Conservation (phyloP, 2,329 filamentous ascomycete genomes). For the Sarocladiaceae sp. region DNA sequence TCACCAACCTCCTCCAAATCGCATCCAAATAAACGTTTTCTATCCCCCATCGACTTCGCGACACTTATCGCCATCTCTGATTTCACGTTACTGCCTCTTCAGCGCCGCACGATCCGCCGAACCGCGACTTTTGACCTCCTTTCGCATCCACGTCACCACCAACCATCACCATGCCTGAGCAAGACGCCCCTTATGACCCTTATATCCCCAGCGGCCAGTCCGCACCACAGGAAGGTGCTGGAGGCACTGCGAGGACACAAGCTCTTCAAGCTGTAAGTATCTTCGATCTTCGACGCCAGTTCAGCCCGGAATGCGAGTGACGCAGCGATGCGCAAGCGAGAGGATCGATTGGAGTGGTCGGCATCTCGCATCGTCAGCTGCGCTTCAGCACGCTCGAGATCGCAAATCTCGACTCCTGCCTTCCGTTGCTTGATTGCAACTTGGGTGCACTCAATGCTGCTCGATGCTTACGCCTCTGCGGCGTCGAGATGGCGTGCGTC, state of each 20-base stretch:
- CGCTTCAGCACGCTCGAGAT: too few species aligned
- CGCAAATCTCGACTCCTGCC: too few species aligned
- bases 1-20: conserved; percentile 7
- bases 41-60: not conserved
- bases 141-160: conserved; percentile 6
- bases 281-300: too few species aligned
- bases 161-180: conserved; percentile 43
- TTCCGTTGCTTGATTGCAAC: too few species aligned
- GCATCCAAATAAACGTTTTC: not conserved
- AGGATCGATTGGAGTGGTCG: not conserved
- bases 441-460: too few species aligned
- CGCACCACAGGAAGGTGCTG: conserved; percentile 35
- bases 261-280: conserved; percentile 79
- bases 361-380: too few species aligned
- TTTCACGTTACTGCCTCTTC: not conserved
- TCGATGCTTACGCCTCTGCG: too few species aligned
- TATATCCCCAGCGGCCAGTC: conserved; percentile 74
- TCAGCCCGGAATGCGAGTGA: not conserved
- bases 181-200: conserved; percentile 73
- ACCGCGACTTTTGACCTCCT: not conserved
- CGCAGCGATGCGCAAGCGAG: not conserved
- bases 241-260: conserved; percentile 48
- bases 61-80: not conserved
- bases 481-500: too few species aligned
- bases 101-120: conserved; percentile 1